Evolutionary conservation across 2,329 filamentous ascomycete genomes (phyloP).

Genomic region (Ramichloridium luteum): DNA sequence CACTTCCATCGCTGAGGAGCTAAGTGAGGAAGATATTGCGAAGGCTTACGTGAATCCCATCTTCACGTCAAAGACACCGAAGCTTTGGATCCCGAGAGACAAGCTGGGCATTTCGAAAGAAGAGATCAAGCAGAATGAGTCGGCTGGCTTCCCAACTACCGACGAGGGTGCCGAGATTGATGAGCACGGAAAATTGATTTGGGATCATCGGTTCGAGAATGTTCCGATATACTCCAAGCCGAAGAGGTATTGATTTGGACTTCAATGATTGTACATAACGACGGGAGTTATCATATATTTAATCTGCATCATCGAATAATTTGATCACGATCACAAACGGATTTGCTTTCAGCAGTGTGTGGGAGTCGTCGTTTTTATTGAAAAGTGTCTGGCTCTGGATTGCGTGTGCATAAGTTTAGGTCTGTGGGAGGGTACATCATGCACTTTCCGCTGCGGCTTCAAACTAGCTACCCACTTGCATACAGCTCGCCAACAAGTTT

Average conservation of each 20-base stretch:
- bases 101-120: constrained; percentile 31
- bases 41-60: constrained; percentile 35
- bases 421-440: no score
- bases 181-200: constrained; percentile 33
- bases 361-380: no score
- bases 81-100: constrained; percentile 36
- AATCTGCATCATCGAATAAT: no score
- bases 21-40: constrained; percentile 21
- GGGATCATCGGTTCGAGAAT: constrained; percentile 31
- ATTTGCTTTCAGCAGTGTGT: no score
- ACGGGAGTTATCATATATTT: no score
- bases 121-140: constrained; percentile 31
- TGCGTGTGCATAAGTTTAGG: no score
- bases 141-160: constrained; percentile 29
- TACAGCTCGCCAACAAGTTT: no score
- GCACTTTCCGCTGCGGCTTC: no score
- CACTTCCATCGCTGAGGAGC: constrained; percentile 9
- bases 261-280: no score
- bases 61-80: constrained; percentile 31
- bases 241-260: constrained; percentile 12
- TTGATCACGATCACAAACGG: no score
- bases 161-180: constrained; percentile 35
- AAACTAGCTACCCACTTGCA: no score
- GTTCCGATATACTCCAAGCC: constrained; percentile 32
- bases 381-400: no score